Conservation (phyloP, 140 eudicot genomes). For the Oenanthe javanica region DNA sequence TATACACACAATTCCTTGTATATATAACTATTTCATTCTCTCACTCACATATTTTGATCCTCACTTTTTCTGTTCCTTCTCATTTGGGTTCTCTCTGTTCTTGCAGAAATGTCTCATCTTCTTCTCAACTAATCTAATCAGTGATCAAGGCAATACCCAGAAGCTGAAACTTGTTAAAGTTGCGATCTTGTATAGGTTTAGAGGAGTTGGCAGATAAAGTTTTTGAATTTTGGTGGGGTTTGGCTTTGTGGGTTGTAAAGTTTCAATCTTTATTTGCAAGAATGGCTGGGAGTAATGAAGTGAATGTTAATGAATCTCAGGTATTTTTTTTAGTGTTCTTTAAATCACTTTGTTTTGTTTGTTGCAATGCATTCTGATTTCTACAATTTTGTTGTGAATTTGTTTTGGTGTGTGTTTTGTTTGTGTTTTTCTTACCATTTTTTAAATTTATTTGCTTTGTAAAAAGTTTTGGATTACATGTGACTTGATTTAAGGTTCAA, state of each 20-base stretch:
- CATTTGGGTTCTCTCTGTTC: slow-evolving; percentile 17
- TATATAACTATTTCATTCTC: slow-evolving; percentile 14
- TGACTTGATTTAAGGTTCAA: slow-evolving; percentile 10
- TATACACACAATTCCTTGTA: neutral
- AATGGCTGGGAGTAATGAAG: slow-evolving; percentile 79
- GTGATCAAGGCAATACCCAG: slow-evolving; percentile 15
- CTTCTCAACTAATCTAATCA: slow-evolving; percentile 15
- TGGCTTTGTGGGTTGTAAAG: neutral
- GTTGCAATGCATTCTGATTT: neutral
- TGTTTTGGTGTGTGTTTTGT: neutral
- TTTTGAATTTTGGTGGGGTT: slow-evolving; percentile 21
- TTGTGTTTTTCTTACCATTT: too few species aligned
- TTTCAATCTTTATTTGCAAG: neutral
- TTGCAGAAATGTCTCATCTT: slow-evolving; percentile 44
- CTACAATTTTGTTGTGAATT: neutral
- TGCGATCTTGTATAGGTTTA: too few species aligned
- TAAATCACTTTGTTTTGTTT: neutral
- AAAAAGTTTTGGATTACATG: neutral
- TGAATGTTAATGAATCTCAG: slow-evolving; percentile 77
- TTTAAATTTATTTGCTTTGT: too few species aligned
- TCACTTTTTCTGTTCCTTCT: slow-evolving; percentile 12
- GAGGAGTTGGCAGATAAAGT: slow-evolving; percentile 17
- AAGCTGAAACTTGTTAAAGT: slow-evolving; percentile 2
- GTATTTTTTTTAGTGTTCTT: slow-evolving; percentile 25
- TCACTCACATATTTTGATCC: neutral